Base-by-base conservation (phyloP, 2,329 filamentous ascomycete species). In the Hysterium pulicare region DNA sequence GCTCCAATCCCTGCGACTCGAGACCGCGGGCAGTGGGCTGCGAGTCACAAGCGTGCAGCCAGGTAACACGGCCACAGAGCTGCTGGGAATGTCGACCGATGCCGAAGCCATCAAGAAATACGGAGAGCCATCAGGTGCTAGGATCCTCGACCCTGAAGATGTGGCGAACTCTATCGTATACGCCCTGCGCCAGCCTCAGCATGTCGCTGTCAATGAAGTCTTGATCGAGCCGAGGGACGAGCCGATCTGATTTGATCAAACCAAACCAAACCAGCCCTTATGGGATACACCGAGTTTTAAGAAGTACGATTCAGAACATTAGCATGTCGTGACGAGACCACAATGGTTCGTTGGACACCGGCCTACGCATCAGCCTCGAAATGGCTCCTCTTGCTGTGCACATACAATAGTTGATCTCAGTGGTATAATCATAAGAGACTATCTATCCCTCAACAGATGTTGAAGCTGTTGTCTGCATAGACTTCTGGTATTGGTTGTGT, bases 131-230 rank as follows among this genome's bases (percentile, higher is more conserved):
- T 77, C 81, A 2, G 87, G 86, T 0, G 86, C 86, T 1, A 82
- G 85, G 73, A 83, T 90, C 1, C 67, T 91, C n/a, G 78, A 84
- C 50, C 73, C 86, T 0, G 78, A 82, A 37, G 86, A 91, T 63
- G 82, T 90, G 11, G 87, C 87, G 0, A 74, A 72, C 9, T 77
- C 83, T 9, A 87, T 91, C 57, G 74, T 90, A 3, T 90, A 83
- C 64, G 87, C 87, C 1, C 70, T 91, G 15, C 78, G 77, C 46
- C 85, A 90, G 71, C 86, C 86, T 0, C 73, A 78, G 41, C 83
- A 90, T 67, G 86, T 90, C 33, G 79, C 84, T 31, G 83, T 91
- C 2, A 91, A 91, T 51, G 87, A 91, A 71, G 76, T 91, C 3
- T 62, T 91, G 62, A 86, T 91, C 60, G 85, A 89, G 71, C 85